These are phyloP conservation scores for Oryza rufipogon DNA, from an alignment of 176 grass and related monocot genomes.

Conservation along the genomic window DNA sequence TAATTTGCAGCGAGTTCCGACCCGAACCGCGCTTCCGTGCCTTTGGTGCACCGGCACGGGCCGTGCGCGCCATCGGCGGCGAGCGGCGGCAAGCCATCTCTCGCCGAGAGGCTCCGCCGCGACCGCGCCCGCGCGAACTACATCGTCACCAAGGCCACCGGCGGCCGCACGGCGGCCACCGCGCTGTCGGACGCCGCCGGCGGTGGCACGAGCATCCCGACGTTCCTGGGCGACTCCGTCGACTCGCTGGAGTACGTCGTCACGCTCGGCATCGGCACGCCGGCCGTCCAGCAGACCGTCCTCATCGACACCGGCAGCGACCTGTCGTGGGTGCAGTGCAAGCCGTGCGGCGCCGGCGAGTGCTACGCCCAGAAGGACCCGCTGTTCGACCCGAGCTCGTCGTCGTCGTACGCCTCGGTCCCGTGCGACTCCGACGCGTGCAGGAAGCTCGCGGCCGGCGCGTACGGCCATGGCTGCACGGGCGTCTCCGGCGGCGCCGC, in stretches of 20 bases:
- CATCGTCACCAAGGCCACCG: not conserved
- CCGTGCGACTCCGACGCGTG: slow-evolving; percentile 6
- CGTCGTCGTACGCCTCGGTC: slow-evolving; percentile 20
- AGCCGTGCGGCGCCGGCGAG: slow-evolving; percentile 40
- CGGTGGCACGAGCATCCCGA: slow-evolving; percentile 9
- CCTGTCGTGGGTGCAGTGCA: slow-evolving; percentile 84
- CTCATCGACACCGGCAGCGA: slow-evolving; percentile 80
- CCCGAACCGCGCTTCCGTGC: not conserved
- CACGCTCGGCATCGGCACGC: slow-evolving; percentile 41
- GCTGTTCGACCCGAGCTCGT: slow-evolving; percentile 22
- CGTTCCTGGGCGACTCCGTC: slow-evolving; percentile 13
- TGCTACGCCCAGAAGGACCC: slow-evolving; percentile 53
- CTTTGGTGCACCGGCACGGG: slow-evolving; percentile 28
- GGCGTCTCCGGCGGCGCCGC: not conserved
- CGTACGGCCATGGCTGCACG: not conserved
- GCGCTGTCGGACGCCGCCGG: not conserved
- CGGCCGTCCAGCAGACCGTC: slow-evolving; percentile 27
- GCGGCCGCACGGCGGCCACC: not conserved
- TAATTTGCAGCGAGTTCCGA: not conserved
- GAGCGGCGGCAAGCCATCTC: not conserved
- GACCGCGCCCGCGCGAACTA: not conserved
- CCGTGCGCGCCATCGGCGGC: not conserved
- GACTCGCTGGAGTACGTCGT: slow-evolving; percentile 50
- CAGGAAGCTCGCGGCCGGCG: not conserved
- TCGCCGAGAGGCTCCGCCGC: not conserved